Evolutionary conservation across 177 flowering plant species (phyloP), one percentile per base, ranked within the genome.

Genomic region (Vitis hybrid): DNA sequence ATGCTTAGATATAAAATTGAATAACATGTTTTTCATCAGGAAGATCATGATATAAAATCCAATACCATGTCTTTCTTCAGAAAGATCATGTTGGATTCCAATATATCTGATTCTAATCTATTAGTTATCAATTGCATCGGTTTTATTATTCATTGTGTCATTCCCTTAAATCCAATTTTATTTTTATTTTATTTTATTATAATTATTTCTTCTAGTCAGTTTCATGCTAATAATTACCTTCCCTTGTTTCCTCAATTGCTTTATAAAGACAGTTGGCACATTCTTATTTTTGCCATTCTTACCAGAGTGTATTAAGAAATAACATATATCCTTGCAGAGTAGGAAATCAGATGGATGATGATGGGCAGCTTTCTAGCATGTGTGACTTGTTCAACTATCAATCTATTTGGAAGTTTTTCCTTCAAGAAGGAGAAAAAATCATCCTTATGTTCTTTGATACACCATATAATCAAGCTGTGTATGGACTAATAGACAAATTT

Each of bases 381-480:
- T 87, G 85, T 74, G 67, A 70, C 70, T 45, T 85, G 64, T 87
- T 87, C 73, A 87, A 89, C 6, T 15, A 80, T 67, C 89, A 89
- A 77, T 89, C 93, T 33, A 68, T 85, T 15, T 77, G 84, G 9
- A 89, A 89, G 73, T 65, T 95, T 75, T 66, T 93, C 57, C 98
- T 95, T 80, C 99, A 93, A 78, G 99, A 95, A 84, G 98, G 99
- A 67, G 98, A 95, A 83, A 93, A 93, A 78, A 67, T 93, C 84
- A 83, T 95, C 45, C 94, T 95, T 80, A 94, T 91, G 45, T 86
- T 89, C 91, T 82, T 89, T 18, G 99, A 90, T 71, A 93, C 99
- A 60, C 88, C 97, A 45, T 95, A 87, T 74, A 93, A 95, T 73
- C 98, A 93, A 79, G 99, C 97, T 67, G 97, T 95, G 56, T 95